Conservation (phyloP, 352 stramenopile genomes). For the Bremia lactucae region DNA sequence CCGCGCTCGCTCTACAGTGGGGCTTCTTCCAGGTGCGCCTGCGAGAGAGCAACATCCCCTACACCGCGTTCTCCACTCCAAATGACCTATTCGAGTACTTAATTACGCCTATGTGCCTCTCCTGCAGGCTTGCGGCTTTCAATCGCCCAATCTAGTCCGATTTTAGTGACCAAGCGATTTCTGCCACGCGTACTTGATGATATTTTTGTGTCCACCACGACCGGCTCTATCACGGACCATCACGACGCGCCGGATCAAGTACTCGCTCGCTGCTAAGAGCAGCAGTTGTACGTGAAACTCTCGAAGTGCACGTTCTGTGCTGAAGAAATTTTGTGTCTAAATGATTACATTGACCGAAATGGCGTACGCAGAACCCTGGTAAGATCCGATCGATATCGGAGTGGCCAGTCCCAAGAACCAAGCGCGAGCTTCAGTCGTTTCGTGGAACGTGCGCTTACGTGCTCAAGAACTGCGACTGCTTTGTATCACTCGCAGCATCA, state of each 20-base stretch:
- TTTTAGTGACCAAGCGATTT: background rate
- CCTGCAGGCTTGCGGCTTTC: background rate
- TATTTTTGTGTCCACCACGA: slow-evolving; percentile 1
- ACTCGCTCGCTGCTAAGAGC: background rate
- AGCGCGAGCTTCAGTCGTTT: background rate
- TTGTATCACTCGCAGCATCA: background rate
- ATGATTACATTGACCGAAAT: background rate
- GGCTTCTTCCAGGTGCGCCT: no score
- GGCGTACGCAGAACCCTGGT: background rate
- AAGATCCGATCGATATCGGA: background rate
- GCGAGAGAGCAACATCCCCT: background rate
- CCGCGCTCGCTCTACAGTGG: background rate
- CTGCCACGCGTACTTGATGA: slow-evolving; percentile 1
- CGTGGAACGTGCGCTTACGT: slow-evolving; percentile 4
- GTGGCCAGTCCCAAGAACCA: background rate
- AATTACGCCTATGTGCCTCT: background rate
- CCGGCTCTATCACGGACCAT: background rate
- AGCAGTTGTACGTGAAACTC: slow-evolving; percentile 1
- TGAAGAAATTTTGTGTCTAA: background rate
- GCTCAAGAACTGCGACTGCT: background rate
- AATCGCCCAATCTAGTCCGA: background rate
- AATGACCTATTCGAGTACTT: background rate
- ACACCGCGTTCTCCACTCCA: background rate
- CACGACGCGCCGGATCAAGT: background rate
- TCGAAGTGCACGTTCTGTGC: slow-evolving; percentile 3